These are phyloP conservation scores for Fusarium cyanostomum DNA, from an alignment of 2,329 filamentous ascomycete species.

Conservation along the genomic window DNA sequence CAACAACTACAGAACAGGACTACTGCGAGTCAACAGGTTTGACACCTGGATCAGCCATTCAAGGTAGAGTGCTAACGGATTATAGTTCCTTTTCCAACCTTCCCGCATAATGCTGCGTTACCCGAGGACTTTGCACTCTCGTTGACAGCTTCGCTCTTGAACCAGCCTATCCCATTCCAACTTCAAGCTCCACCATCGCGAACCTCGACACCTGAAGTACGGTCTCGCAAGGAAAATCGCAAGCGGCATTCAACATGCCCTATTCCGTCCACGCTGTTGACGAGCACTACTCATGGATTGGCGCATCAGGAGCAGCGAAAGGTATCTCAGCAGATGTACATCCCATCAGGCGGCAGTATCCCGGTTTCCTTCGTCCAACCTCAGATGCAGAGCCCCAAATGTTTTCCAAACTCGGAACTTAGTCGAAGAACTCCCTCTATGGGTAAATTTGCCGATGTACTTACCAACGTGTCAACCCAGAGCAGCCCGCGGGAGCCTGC, in stretches of 20 bases:
- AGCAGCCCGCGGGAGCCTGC: constrained; percentile 17
- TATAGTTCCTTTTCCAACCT: constrained; percentile 34
- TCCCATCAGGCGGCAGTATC: constrained; percentile 38
- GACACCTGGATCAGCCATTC: background rate
- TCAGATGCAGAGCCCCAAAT: constrained; percentile 26
- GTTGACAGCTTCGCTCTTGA: constrained; percentile 60
- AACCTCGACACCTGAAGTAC: constrained; percentile 50
- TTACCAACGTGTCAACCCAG: constrained; percentile 12
- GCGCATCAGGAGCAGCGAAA: constrained; percentile 51
- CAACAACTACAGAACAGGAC: constrained; percentile 42
- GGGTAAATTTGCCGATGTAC: constrained; percentile 1
- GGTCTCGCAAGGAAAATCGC: constrained; percentile 57
- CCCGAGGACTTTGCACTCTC: constrained; percentile 52
- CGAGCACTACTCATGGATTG: constrained; percentile 10
- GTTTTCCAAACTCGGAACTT: constrained; percentile 3
- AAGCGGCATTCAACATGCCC: constrained; percentile 25
- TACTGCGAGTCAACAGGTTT: constrained; percentile 32
- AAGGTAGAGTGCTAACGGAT: constrained; percentile 2
- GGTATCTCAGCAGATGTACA: constrained; percentile 52
- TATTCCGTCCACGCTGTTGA: constrained; percentile 31
- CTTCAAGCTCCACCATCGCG: constrained; percentile 44
- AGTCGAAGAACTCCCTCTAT: constrained; percentile 15
- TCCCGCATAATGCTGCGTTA: constrained; percentile 28
- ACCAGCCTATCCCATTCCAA: constrained; percentile 55
- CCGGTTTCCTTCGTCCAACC: constrained; percentile 22